These are phyloP conservation scores for Coemansia sp. DNA, from an alignment of 192 early-diverging fungal species.

Conservation along the genomic window DNA sequence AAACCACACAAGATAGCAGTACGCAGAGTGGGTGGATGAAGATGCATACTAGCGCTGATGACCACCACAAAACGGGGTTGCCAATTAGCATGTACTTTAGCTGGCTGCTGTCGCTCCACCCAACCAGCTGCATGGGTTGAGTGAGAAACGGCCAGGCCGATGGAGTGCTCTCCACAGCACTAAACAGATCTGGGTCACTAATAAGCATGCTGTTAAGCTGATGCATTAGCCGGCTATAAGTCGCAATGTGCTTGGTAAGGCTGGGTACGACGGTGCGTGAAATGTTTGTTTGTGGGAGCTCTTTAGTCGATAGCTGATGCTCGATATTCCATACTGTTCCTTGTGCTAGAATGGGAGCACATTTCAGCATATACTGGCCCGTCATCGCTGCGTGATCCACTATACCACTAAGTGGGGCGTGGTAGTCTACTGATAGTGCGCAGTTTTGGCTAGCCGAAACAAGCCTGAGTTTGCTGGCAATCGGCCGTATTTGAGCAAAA, in stretches of 20 bases:
- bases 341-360: not conserved
- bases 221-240: constrained; percentile 95
- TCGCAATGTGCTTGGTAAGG: constrained; percentile 78
- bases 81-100: constrained; percentile 90
- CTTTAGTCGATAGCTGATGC: constrained; percentile 67
- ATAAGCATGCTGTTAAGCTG: constrained; percentile 89
- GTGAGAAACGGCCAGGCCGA: constrained; percentile 82
- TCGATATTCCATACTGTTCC: constrained; percentile 91
- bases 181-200: constrained; percentile 87
- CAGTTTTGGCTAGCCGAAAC: constrained; percentile 72
- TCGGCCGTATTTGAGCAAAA: constrained; percentile 63
- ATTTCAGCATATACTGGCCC: constrained; percentile 2
- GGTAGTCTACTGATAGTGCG: constrained; percentile 35
- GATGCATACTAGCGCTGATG: constrained; percentile 39
- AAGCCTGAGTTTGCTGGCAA: constrained; percentile 78
- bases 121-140: constrained; percentile 85
- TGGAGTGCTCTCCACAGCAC: constrained; percentile 75
- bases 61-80: constrained; percentile 91
- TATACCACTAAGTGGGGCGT: not conserved
- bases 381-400: not conserved
- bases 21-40: constrained; percentile 24
- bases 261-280: constrained; percentile 56
- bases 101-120: constrained; percentile 72
- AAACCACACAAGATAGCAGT: not conserved
- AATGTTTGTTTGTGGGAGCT: constrained; percentile 61